Percentiles rank a stretch among this genome's conserved stretches.
These are phyloP conservation scores for bread wheat (Triticum aestivum) DNA, from an alignment of 176 grass and related monocot species.

Conservation along the genomic window IWGSC_CS_RefSeq_v2.1 NC_057805.1:453542901-453543400, in stretches of 20 bases:
- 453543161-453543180: slow-evolving; percentile 71
- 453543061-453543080: slow-evolving; percentile 3
- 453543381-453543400: neutral
- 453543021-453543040: neutral
- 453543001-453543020: neutral
- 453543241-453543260: neutral
- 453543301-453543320: slow-evolving; percentile 72
- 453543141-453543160: slow-evolving; percentile 80
- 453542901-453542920: no score
- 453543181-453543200: slow-evolving; percentile 62
- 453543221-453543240: neutral
- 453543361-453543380: slow-evolving; percentile 34
- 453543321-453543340: slow-evolving; percentile 65
- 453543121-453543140: slow-evolving; percentile 85
- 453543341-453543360: slow-evolving; percentile 64
- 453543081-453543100: slow-evolving; percentile 49
- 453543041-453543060: slow-evolving; percentile 38
- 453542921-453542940: no score
- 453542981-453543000: neutral
- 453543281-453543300: slow-evolving; percentile 43
- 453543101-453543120: slow-evolving; percentile 65
- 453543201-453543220: neutral
- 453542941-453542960: no score
- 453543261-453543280: neutral
- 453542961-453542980: slow-evolving; percentile 6